Evolutionary conservation across 1,139 yeast genomes (phyloP).

Genomic region (Pneumocystis jirovecii): DNA sequence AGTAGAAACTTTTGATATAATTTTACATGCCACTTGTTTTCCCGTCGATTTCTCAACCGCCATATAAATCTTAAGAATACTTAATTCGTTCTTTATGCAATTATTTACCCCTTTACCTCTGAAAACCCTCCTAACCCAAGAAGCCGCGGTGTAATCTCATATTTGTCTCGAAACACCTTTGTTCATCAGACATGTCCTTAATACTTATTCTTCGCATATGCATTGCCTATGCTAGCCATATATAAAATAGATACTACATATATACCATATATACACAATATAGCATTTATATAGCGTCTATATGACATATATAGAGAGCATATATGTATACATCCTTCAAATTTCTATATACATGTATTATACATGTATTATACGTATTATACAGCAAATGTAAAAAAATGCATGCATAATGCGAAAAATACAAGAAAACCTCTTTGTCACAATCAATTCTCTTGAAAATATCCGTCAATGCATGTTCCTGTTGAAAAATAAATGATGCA

Average conservation of each 20-base stretch:
- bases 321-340: too few relatives aligned
- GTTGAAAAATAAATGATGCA: conserved; percentile 19
- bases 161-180: conserved; percentile 19
- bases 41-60: conserved; percentile 14
- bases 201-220: neutral
- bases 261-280: neutral
- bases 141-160: conserved; percentile 32
- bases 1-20: conserved; percentile 14
- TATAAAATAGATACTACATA: neutral
- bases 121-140: conserved; percentile 46
- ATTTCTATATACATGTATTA: neutral
- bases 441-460: neutral
- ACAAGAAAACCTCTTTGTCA: neutral
- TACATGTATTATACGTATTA: neutral
- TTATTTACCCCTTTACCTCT: conserved; percentile 28
- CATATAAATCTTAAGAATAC: conserved; percentile 10
- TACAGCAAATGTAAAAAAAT: too few relatives aligned
- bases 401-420: neutral
- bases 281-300: neutral
- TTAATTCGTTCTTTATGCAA: neutral
- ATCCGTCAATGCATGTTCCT: conserved; percentile 4
- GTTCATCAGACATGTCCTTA: neutral
- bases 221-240: conserved; percentile 13
- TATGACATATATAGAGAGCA: neutral
- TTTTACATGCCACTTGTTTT: conserved; percentile 20